Percentiles rank a stretch among this genome's conserved stretches.
Evolutionary conservation across 2,329 filamentous ascomycete species (phyloP).

Genomic region (Trichoderma endophyticum): DNA sequence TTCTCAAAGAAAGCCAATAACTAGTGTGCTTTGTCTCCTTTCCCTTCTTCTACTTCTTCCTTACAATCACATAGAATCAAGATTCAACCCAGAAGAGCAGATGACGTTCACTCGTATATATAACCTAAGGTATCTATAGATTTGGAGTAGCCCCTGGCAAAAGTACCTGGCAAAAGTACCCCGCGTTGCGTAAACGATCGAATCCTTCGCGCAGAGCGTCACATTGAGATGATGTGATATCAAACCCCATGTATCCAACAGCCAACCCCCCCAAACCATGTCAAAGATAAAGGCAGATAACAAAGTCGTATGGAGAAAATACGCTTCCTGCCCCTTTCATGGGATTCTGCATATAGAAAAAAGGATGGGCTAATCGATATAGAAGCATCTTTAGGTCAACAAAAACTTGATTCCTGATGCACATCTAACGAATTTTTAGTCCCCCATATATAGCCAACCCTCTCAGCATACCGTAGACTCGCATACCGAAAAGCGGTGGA

Average conservation of each 20-base stretch:
- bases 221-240: neutral
- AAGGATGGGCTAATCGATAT: neutral
- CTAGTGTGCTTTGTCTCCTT: no score
- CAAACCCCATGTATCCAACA: neutral
- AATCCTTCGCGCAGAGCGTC: neutral
- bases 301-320: neutral
- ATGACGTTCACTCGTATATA: neutral
- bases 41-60: neutral
- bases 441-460: constrained; percentile 14
- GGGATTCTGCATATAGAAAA: neutral
- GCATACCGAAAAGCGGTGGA: neutral
- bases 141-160: neutral
- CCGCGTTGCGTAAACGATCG: neutral
- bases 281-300: neutral
- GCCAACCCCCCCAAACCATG: neutral
- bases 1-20: neutral
- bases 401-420: constrained; percentile 10
- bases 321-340: neutral
- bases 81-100: neutral
- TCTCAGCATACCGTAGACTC: neutral
- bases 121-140: neutral
- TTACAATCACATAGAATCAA: neutral
- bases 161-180: neutral
- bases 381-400: neutral
- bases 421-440: constrained; percentile 5